These are phyloP conservation scores for Lactarius indigo DNA, from an alignment of 768 basidiomycete species.

Conservation along the genomic window DNA sequence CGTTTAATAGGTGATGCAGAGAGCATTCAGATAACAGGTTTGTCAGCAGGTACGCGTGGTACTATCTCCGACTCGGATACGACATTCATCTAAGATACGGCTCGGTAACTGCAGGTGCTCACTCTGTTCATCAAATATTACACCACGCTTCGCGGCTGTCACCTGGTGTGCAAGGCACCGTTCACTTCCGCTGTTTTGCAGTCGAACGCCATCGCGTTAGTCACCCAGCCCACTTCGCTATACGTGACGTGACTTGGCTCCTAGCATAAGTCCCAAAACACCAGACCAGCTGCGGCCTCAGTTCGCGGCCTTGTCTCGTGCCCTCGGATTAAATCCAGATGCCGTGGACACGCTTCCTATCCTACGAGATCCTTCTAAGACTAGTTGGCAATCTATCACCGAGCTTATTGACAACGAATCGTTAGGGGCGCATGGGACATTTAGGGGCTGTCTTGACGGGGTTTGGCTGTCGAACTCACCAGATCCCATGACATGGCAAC, in stretches of 20 bases:
- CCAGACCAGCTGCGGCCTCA: conserved; percentile 55
- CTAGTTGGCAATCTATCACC: conserved; percentile 50
- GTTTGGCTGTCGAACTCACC: conserved; percentile 53
- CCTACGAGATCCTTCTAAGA: conserved; percentile 46
- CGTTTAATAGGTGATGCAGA: conserved; percentile 50
- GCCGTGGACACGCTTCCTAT: conserved; percentile 46
- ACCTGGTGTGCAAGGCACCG: conserved; percentile 50
- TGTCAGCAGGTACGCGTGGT: conserved; percentile 58
- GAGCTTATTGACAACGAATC: conserved; percentile 55
- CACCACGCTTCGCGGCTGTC: conserved; percentile 67
- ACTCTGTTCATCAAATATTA: conserved; percentile 71
- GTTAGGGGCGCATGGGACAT: conserved; percentile 57
- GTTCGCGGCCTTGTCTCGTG: conserved; percentile 57
- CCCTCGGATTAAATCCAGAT: conserved; percentile 52
- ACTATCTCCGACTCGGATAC: not conserved
- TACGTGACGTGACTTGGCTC: conserved; percentile 31
- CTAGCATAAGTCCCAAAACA: conserved; percentile 49
- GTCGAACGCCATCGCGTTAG: conserved; percentile 72
- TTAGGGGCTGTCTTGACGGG: conserved; percentile 61
- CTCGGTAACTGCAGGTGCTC: conserved; percentile 46
- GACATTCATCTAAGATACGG: not conserved
- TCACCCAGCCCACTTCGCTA: not conserved
- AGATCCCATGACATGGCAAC: conserved; percentile 67
- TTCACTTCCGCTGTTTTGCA: conserved; percentile 65
- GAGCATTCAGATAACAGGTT: conserved; percentile 59